Conservation (phyloP, 2,329 filamentous ascomycete genomes). For the Domatiomyces globalis region DNA sequence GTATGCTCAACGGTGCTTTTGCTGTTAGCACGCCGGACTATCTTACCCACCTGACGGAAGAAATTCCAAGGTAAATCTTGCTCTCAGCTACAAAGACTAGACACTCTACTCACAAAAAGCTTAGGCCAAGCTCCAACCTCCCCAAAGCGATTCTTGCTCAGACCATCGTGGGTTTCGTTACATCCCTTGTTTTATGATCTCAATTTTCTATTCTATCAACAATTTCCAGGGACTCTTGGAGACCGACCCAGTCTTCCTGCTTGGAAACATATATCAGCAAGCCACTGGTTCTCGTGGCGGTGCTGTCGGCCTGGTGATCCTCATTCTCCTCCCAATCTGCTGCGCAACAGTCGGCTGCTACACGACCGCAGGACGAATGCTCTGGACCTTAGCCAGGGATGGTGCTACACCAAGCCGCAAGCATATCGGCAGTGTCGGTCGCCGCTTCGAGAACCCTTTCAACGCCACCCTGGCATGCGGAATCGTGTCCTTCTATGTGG, state of each 20-base stretch:
- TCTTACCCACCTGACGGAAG: constrained; percentile 51
- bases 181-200: constrained; percentile 36
- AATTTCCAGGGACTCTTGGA: constrained; percentile 28
- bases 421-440: constrained; percentile 28
- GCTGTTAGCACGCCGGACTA: constrained; percentile 53
- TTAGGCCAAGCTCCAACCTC: constrained; percentile 37
- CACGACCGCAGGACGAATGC: constrained; percentile 1
- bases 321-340: constrained; percentile 41
- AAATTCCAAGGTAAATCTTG: constrained; percentile 39
- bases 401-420: constrained; percentile 30
- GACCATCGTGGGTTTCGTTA: constrained; percentile 32
- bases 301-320: constrained; percentile 37
- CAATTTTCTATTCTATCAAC: constrained; percentile 37
- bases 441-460: constrained; percentile 30
- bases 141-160: constrained; percentile 36
- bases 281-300: constrained; percentile 38
- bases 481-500: constrained; percentile 36
- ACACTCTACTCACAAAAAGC: background rate
- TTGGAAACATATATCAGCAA: constrained; percentile 52
- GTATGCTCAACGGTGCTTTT: constrained; percentile 58
- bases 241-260: constrained; percentile 42
- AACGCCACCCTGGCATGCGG: constrained; percentile 36
- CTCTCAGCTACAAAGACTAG: background rate
- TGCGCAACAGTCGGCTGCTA: constrained; percentile 37
- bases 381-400: constrained; percentile 33